Evolutionary conservation across 108 stramenopile genomes (phyloP), one percentile per base, ranked within the genome.

Genomic region (Discostella stelligeroides): DNA sequence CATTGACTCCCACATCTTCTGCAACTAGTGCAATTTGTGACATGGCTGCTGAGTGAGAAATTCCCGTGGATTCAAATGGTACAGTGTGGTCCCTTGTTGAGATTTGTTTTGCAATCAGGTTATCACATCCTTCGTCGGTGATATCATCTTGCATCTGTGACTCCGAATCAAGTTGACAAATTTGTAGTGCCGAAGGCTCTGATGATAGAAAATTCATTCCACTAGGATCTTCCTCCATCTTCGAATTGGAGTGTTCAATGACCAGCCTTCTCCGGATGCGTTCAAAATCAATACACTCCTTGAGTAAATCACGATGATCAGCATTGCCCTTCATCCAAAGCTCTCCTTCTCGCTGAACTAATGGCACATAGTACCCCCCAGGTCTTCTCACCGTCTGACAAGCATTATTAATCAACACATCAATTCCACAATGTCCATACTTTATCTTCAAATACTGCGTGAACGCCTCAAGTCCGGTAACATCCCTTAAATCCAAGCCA

Each of bases 311-410:
- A 21, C 82, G 76, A 82, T 92, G 91, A 14, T 61, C 77, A 1
- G 76, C 80, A 60, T 84, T 87, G 18, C 80, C 84, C n/a, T 68
- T 27, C 46, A 54, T 73, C 88, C 87, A 92, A 30, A 92, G 60
- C 23, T 71, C 50, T 37, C 82, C 68, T 66, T 96, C 95, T 39
- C 82, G 81, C 24, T 83, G 66, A 49, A 93, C 86, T 40, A 81
- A 54, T 11, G 91, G 90, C 38, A 75, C n/a, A 64, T 97, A 97
- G 71, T 92, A 97, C 20, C 72, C 86, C 12, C 82, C 79, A 23
- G 93, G 93, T 34, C 96, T 82, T 42, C 96, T 86, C 2, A 97
- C 82, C 0, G 96, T 97, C 79, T 97, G 96, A 80, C 96, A 97
- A 0, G 96, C 96, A 78, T 97, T 97, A 70, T 95, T 95, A 50